Percentiles rank a stretch among this genome's conserved stretches.
phyloP scores from a whole-genome alignment of 2,329 filamentous ascomycete species.

The Aspergillus arachidicola region DNA sequence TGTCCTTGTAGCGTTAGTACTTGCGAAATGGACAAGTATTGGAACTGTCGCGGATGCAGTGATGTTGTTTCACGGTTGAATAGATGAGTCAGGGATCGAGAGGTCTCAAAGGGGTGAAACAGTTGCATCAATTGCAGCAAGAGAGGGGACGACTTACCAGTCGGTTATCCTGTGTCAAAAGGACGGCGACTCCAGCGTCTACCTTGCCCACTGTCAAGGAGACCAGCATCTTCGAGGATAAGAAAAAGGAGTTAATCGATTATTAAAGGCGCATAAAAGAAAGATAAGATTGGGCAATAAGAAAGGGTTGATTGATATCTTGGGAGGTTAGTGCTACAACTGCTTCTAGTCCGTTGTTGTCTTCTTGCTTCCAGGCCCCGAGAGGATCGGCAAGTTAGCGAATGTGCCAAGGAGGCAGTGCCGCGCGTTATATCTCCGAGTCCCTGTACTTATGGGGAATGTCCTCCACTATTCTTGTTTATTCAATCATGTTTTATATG shows the following conservation, averaged over 20 bases:
- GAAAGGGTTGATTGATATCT: constrained; percentile 10
- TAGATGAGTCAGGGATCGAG: neutral
- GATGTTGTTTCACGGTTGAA: neutral
- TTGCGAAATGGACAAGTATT: neutral
- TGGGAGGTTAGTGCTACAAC: constrained; percentile 2
- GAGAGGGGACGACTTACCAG: constrained; percentile 63
- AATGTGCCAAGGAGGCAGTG: constrained; percentile 31
- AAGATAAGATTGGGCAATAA: constrained; percentile 7
- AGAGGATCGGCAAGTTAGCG: constrained; percentile 35
- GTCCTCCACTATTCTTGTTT: neutral
- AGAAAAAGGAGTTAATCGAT: neutral
- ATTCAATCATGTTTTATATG: neutral
- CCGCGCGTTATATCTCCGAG: constrained; percentile 21
- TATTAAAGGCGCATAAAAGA: constrained; percentile 9
- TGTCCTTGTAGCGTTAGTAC: constrained; percentile 41
- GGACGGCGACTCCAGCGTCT: constrained; percentile 95
- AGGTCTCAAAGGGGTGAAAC: constrained; percentile 1
- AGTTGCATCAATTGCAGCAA: constrained; percentile 5
- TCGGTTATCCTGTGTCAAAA: constrained; percentile 94
- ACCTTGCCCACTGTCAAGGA: constrained; percentile 99
- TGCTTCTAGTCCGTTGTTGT: constrained; percentile 20
- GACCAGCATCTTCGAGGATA: constrained; percentile 72
- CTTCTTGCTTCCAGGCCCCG: constrained; percentile 7
- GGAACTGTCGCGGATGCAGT: neutral
- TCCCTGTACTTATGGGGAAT: neutral